These are phyloP conservation scores for Nelumbo lutea DNA, from an alignment of 164 flowering plant genomes.

Conservation along the genomic window DNA sequence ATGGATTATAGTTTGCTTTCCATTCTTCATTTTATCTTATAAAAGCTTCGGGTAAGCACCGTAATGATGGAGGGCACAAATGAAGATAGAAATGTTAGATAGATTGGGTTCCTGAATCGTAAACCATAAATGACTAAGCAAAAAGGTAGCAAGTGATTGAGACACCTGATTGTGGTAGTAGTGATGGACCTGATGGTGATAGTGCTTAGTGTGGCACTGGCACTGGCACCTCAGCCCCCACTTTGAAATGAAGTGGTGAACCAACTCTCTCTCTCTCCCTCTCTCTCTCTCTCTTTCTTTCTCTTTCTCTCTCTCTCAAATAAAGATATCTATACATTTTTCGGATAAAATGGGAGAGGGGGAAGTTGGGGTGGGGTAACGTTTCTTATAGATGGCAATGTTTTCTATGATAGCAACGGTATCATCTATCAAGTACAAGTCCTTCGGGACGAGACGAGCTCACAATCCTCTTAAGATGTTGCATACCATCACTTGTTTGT, in stretches of 20 bases:
- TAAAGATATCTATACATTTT: neutral
- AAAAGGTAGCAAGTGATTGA: neutral
- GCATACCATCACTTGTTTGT: no score
- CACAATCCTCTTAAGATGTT: no score
- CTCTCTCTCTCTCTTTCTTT: no score
- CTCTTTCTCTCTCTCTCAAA: neutral
- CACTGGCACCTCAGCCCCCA: constrained; percentile 20
- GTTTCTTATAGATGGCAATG: constrained; percentile 2
- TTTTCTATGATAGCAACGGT: constrained; percentile 6
- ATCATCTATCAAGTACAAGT: constrained; percentile 12
- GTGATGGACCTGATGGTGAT: constrained; percentile 2
- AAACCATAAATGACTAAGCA: neutral
- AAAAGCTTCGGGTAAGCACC: neutral
- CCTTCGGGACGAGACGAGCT: neutral
- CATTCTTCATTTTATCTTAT: neutral
- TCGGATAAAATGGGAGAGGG: neutral
- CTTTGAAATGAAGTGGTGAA: constrained; percentile 15
- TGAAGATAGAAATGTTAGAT: constrained; percentile 9
- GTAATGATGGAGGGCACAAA: constrained; percentile 20
- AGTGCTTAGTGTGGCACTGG: constrained; percentile 6
- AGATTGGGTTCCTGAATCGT: no score
- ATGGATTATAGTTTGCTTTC: neutral
- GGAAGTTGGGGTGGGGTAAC: constrained; percentile 1
- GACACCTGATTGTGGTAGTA: no score
- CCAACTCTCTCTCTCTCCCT: neutral